Base-by-base conservation (phyloP, 495 filamentous ascomycete genomes). In the Podospora tetraspora region DNA sequence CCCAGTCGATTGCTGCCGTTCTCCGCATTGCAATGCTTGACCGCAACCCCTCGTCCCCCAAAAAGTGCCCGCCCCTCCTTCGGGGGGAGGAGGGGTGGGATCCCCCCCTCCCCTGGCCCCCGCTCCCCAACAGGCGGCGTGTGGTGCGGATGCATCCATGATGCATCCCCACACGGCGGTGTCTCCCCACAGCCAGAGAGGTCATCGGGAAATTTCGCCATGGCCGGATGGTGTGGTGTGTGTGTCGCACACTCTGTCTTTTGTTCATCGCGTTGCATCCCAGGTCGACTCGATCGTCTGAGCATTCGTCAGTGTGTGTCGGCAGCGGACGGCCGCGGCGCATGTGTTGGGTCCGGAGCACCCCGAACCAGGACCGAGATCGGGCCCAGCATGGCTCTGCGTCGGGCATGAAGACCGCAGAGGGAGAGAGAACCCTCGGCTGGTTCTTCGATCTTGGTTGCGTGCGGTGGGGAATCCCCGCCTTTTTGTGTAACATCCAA, bases 401-500 rank as follows among this genome's bases (percentile, higher is more conserved):
- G 34, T 3, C 10, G 37, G 37, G 37, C 16, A 19, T 43, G 37
- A 43, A 43, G 13, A 34, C 32, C 11, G 32, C 32, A 34, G 37
- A 3, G 37, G 19, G 43, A 43, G 37, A 52, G 43, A 43, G 12
- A 43, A n/a, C n/a, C 16, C 43, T 52, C 43, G 43, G 43, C 43
- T 30, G 19, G 61, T 22, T 37, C 29, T 19, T 32, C 37, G 61
- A 62, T 62, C 64, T 23, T 30, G 64, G 57, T 25, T 23, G 66
- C 34, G 27, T 27, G 64, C 52, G 29, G 25, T 57, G 19, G 29
- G 27, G n/a, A 12, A 27, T 34, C 64, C 69, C 69, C 64, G 69
- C 69, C 66, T 67, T 70, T 57, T 67, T 25, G 69, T 70, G 69
- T 63, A 70, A 70, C 68, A 67, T 63, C 27, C 57, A 60, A 11